phyloP scores from a whole-genome alignment of 164 flowering plant genomes.

The Houttuynia cordata region DNA sequence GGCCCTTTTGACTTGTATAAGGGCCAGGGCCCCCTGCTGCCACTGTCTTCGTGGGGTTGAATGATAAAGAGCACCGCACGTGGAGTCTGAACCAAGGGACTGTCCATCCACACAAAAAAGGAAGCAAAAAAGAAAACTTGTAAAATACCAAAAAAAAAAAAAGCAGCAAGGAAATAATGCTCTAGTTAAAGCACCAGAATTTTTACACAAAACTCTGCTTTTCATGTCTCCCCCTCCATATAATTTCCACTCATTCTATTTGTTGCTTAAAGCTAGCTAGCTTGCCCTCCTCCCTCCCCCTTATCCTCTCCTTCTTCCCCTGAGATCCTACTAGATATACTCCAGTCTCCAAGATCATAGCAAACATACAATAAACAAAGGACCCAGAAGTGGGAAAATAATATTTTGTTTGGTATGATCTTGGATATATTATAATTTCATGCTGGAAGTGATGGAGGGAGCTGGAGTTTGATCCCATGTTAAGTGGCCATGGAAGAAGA shows the following conservation, averaged over 20 bases:
- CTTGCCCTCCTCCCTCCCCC: slow-evolving; percentile 19
- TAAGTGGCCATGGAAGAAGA: slow-evolving; percentile 37
- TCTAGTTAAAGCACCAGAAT: background rate
- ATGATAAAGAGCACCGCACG: slow-evolving; percentile 71
- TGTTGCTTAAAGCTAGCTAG: slow-evolving; percentile 65
- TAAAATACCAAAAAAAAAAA: slow-evolving; percentile 2
- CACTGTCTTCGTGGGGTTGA: slow-evolving; percentile 55
- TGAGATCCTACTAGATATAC: background rate
- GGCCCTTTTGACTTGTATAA: slow-evolving; percentile 35
- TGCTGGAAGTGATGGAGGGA: background rate
- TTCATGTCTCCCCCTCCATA: slow-evolving; percentile 21
- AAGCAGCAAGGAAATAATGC: slow-evolving; percentile 2
- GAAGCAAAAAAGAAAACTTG: slow-evolving; percentile 4
- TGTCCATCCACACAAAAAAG: slow-evolving; percentile 41
- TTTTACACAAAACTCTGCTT: slow-evolving; percentile 13
- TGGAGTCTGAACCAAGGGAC: slow-evolving; percentile 67
- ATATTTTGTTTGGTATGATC: slow-evolving; percentile 4
- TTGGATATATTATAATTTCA: background rate
- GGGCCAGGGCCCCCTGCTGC: slow-evolving; percentile 29
- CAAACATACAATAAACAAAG: background rate
- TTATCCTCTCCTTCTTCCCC: slow-evolving; percentile 13
- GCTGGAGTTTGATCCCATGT: background rate
- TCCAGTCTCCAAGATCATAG: too few species aligned
- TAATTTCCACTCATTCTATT: slow-evolving; percentile 56
- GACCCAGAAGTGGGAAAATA: slow-evolving; percentile 2